Evolutionary conservation across 345 rosid genomes (phyloP).

Genomic region (Corchorus olitorius): DNA sequence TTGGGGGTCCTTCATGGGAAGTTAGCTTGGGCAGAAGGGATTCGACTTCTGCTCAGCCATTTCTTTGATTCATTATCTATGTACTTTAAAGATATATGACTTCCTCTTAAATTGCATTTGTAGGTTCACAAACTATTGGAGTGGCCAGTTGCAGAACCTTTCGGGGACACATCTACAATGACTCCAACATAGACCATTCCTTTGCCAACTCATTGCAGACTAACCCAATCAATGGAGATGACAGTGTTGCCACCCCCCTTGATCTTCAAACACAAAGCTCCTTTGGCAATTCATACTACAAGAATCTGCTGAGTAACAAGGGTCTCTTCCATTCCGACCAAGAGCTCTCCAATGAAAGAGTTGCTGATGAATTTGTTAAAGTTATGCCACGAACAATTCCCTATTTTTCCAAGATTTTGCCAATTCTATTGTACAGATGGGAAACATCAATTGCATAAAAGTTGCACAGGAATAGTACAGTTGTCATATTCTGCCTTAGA

Average conservation of each 20-base stretch:
- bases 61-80: too few species aligned
- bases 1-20: constrained; percentile 52
- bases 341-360: constrained; percentile 34
- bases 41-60: constrained; percentile 36
- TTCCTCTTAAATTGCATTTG: not conserved
- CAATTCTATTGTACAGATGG: too few species aligned
- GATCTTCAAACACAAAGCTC: constrained; percentile 27
- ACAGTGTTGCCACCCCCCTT: constrained; percentile 15
- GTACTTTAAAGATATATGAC: too few species aligned
- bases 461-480: too few species aligned
- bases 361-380: constrained; percentile 23
- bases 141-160: constrained; percentile 37
- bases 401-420: too few species aligned
- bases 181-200: constrained; percentile 30
- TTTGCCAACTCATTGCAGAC: constrained; percentile 26
- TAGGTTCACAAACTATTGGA: constrained; percentile 44
- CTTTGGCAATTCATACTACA: constrained; percentile 36
- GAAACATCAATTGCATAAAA: too few species aligned
- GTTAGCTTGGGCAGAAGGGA: constrained; percentile 54
- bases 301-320: constrained; percentile 34
- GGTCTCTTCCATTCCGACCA: constrained; percentile 50
- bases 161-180: constrained; percentile 36
- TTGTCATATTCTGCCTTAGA: too few species aligned
- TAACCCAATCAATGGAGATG: constrained; percentile 32
- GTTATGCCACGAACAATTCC: constrained; percentile 25